A percentile compares a stretch with the other conserved stretches of the same genome.
Evolutionary conservation across 2,329 filamentous ascomycete species (phyloP).

Genomic region (Paecilomyces variotii): DNA sequence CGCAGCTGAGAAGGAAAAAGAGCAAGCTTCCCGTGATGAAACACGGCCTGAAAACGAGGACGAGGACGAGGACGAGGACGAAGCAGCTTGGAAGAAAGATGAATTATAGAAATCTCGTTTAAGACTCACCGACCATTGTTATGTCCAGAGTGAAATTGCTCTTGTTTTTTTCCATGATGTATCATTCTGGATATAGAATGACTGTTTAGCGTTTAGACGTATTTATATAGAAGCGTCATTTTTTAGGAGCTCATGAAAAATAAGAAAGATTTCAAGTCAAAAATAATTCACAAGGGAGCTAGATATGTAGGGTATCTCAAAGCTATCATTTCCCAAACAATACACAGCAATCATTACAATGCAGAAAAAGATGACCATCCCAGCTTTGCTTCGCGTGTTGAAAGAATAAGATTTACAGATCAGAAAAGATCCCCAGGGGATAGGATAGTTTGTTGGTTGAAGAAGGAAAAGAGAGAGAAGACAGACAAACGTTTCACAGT

Average conservation of each 20-base stretch:
- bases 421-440: too few relatives aligned
- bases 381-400: not conserved
- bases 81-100: conserved; percentile 19
- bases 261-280: not conserved
- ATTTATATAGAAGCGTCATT: not conserved
- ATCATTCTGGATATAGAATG: not conserved
- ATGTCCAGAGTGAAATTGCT: not conserved
- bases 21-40: conserved; percentile 8
- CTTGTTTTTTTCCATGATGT: not conserved
- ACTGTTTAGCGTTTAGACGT: not conserved
- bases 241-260: not conserved
- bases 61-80: conserved; percentile 3
- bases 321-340: not conserved
- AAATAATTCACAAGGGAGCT: not conserved
- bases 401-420: too few relatives aligned
- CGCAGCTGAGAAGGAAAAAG: conserved; percentile 15
- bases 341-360: not conserved
- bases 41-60: conserved; percentile 6
- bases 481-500: too few relatives aligned
- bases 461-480: too few relatives aligned
- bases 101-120: conserved; percentile 18
- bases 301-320: not conserved
- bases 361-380: not conserved
- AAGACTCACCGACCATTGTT: not conserved
- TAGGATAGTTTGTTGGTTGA: too few relatives aligned